Percentiles rank a stretch among this genome's conserved stretches.
Evolutionary conservation across 768 basidiomycete species (phyloP).

Genomic region (Trametes elegans): DNA sequence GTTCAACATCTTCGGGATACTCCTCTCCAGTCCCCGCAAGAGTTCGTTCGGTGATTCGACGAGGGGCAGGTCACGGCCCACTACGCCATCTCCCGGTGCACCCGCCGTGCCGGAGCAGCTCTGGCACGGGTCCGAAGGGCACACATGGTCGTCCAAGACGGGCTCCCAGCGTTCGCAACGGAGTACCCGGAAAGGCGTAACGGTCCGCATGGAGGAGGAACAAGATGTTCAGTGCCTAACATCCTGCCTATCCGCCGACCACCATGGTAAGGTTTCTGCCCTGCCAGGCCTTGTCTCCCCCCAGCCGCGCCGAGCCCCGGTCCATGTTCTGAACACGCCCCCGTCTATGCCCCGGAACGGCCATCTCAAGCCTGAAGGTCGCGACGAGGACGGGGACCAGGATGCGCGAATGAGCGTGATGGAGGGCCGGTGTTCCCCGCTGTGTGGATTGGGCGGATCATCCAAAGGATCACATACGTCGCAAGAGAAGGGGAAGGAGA

Average conservation of each 20-base stretch:
- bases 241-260: conserved; percentile 1
- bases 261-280: conserved; percentile 8
- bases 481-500: conserved; percentile 28
- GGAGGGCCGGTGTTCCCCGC: conserved; percentile 34
- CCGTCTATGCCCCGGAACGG: conserved; percentile 14
- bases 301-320: conserved; percentile 16
- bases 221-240: conserved; percentile 1
- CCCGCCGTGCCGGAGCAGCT: conserved; percentile 1
- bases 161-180: conserved; percentile 15
- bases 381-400: conserved; percentile 1
- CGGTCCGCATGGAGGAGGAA: conserved; percentile 5
- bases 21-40: conserved; percentile 25
- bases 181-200: conserved; percentile 14
- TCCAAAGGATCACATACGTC: conserved; percentile 18
- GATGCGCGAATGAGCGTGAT: conserved; percentile 24
- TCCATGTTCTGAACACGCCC: conserved; percentile 22
- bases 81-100: conserved; percentile 14
- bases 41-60: conserved; percentile 21
- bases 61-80: conserved; percentile 21
- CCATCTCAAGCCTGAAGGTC: conserved; percentile 3
- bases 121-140: conserved; percentile 8
- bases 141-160: conserved; percentile 9
- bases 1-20: conserved; percentile 28
- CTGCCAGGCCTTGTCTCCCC: conserved; percentile 14
- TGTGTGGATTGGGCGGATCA: conserved; percentile 29